Evolutionary conservation across 2,329 filamentous ascomycete genomes (phyloP).

Genomic region (Gnomoniopsis sp.): DNA sequence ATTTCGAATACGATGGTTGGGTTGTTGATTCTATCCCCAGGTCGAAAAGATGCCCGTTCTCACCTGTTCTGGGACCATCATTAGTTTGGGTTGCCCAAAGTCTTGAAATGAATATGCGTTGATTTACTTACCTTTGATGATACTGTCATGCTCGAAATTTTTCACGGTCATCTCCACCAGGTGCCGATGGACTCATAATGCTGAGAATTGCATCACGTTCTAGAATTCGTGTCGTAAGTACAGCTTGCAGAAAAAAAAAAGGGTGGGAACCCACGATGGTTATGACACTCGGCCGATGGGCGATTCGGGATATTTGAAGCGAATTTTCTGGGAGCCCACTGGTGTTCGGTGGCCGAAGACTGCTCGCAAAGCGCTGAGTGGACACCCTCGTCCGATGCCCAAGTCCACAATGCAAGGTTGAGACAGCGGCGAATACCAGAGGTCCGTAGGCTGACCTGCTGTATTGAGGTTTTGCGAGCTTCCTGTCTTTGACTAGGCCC

Average conservation of each 20-base stretch:
- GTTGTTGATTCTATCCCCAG: neutral
- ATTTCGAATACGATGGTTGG: neutral
- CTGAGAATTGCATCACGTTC: constrained; percentile 2
- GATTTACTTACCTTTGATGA: neutral
- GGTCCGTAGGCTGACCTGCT: neutral
- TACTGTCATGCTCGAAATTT: neutral
- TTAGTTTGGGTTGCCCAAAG: neutral
- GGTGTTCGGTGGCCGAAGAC: constrained; percentile 8
- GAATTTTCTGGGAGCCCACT: neutral
- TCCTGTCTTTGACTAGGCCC: neutral
- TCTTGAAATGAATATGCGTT: too few relatives aligned
- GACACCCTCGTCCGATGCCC: neutral
- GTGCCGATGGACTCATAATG: neutral
- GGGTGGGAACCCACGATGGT: neutral
- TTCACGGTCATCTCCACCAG: neutral
- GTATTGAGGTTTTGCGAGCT: neutral
- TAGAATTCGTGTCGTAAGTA: neutral
- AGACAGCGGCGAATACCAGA: neutral
- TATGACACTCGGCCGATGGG: neutral
- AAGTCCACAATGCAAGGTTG: neutral
- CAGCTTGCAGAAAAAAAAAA: neutral
- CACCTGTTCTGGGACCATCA: neutral
- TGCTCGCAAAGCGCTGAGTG: neutral
- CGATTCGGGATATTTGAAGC: neutral
- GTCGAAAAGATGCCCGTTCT: neutral